Evolutionary conservation across 805 yeast species (phyloP), one percentile per base, ranked within the genome.

Genomic region (Saccharomycopsis malanga): DNA sequence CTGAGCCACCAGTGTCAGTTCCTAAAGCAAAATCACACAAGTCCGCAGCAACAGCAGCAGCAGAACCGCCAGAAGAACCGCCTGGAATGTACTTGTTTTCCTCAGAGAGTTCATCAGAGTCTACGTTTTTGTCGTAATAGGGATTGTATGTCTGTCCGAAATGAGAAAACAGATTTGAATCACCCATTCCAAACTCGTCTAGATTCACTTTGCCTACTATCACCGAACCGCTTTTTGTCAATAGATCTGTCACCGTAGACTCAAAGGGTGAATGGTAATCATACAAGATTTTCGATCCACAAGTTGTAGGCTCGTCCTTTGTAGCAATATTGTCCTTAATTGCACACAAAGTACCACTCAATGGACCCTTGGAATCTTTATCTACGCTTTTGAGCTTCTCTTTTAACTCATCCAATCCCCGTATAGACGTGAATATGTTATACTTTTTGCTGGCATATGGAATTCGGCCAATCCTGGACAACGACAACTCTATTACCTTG

Each of bases 161-260:
- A 43, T 57, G 54, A 0, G 83, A 73, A 55, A 76, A 70, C 2
- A 77, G 66, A 12, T 78, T 81, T 1, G 80, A 72, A 10, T 86
- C 80, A 9, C 98, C 99, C 98, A 93, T 93, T 2, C 96, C 99
- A 67, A 93, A 93, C 65, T 93, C 97, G 65, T 93, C 99, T 76
- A 93, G 69, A 56, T 91, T 93, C 2, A 94, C 74, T 62, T 91
- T 93, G 0, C 96, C 98, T 4, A 79, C 58, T 0, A 66, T 54
- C 0, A 58, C 53, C 14, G 75, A 72, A 0, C 88, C 87, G 1
- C 70, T 68, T 0, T 64, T 56, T 6, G 71, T 61, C n/a, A 93
- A 61, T 2, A 78, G 65, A 2, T 62, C 54, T 0, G 77, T 77
- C 2, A 81, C 84, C 0, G 96, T 86, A 10, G 97, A 84, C 52